phyloP scores from a whole-genome alignment of 345 rosid genomes.

The Salix brachista region DNA sequence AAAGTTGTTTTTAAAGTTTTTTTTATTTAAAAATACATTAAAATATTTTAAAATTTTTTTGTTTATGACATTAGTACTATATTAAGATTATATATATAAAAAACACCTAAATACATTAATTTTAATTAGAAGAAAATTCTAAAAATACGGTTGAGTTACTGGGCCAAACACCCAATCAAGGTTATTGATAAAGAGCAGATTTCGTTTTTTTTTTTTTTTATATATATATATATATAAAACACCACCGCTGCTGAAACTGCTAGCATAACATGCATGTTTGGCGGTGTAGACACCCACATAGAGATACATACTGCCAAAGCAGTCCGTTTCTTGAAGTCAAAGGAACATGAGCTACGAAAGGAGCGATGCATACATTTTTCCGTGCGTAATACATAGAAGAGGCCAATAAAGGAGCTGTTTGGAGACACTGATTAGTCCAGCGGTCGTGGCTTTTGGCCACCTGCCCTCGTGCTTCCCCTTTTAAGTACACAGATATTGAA shows the following conservation, averaged over 20 bases:
- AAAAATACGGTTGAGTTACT: too few relatives aligned
- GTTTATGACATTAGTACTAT: too few relatives aligned
- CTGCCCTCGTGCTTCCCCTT: conserved; percentile 25
- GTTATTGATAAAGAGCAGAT: too few relatives aligned
- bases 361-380: neutral
- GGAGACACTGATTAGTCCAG: neutral
- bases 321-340: neutral
- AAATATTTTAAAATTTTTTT: too few relatives aligned
- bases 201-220: too few relatives aligned
- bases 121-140: too few relatives aligned
- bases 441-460: neutral
- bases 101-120: too few relatives aligned
- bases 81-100: too few relatives aligned
- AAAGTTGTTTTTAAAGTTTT: too few relatives aligned
- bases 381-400: neutral
- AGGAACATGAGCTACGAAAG: neutral
- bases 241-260: neutral
- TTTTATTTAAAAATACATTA: too few relatives aligned
- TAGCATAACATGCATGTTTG: neutral
- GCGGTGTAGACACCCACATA: neutral
- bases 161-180: too few relatives aligned
- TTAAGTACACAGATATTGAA: conserved; percentile 9
- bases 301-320: neutral
- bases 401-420: neutral
- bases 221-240: too few relatives aligned